Conservation (phyloP, 202 grass and related monocot genomes). For the Hordeum pubiflorum region DNA sequence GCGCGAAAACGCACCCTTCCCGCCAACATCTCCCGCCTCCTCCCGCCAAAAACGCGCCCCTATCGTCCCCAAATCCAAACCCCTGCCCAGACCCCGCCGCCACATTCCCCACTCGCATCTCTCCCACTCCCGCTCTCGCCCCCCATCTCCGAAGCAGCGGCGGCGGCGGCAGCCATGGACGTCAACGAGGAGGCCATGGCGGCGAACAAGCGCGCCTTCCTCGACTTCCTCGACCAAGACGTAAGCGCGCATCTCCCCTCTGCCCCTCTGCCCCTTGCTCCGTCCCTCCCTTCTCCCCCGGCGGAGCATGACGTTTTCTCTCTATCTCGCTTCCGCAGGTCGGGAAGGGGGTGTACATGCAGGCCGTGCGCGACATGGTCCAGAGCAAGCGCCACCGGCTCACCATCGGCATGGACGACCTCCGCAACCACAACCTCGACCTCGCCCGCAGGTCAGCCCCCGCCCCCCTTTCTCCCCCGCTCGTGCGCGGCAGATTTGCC, state of each 20-base stretch:
- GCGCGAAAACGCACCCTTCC: constrained; percentile 35
- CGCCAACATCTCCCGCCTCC: neutral
- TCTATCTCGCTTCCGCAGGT: constrained; percentile 16
- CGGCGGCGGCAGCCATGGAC: constrained; percentile 55
- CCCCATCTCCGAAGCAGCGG: constrained; percentile 15
- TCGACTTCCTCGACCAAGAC: constrained; percentile 90
- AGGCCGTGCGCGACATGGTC: constrained; percentile 62
- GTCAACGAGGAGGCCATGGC: constrained; percentile 96
- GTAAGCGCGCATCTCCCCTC: constrained; percentile 12
- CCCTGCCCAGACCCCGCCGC: neutral
- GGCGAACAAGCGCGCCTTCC: constrained; percentile 70
- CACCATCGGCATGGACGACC: constrained; percentile 84
- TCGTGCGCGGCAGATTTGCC: neutral
- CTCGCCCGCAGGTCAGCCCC: constrained; percentile 62
- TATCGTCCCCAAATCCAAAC: constrained; percentile 10
- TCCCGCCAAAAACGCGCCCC: constrained; percentile 53
- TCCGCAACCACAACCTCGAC: constrained; percentile 84
- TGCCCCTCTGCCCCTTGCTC: too few relatives aligned
- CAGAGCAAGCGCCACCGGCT: constrained; percentile 69
- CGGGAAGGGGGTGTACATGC: constrained; percentile 75
- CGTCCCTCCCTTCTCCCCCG: neutral
- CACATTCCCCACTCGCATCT: constrained; percentile 7
- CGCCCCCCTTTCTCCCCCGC: neutral
- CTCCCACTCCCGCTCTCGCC: neutral
- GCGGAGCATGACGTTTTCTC: neutral